Evolutionary conservation across 2,329 filamentous ascomycete species (phyloP), one percentile per base, ranked within the genome.

Genomic region (Talaromyces pinophilus): DNA sequence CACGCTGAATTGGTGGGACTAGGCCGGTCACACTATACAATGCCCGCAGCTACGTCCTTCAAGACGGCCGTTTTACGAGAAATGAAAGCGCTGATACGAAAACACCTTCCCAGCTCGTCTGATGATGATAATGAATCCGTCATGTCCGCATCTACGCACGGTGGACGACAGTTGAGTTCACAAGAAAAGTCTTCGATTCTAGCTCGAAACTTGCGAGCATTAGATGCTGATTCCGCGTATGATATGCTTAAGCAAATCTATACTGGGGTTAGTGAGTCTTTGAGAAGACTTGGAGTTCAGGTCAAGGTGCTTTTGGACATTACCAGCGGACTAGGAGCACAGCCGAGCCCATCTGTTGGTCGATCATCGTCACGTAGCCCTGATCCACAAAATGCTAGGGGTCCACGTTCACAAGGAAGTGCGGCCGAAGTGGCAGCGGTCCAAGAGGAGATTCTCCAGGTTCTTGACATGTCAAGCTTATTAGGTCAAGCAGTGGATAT

Each of bases 221-320:
- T 99, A 67, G 93, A 96, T 63, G 83, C 92, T 1, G 88, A 90
- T 65, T 93, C 96, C 78, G 92, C 93, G 0, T 94, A 98, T 77
- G 87, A 89, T 6, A 86, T 98, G 71, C 85, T 98, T 15, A 83
- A 88, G 35, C 91, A 88, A 66, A 90, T 96, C 17, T 99, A 98
- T 74, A 90, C 93, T 19, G 88, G 91, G 40, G 90, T 97, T 8
- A 90, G 94, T 3, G 95, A 99, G 80, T 92, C 92, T 3, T 77
- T 99, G 59, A 86, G 95, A 65, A 86, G 95, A 72, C 82, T 97
- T 7, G 92, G 92, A 19, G 93, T 92, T 0, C 94, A 98, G 76
- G 91, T 95, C 64, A 99, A 99, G 77, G 89, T 98, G 10, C 80
- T 99, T n/a, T 84, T 99, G 10, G 95, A 99, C 77, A 91, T 97